Percentiles rank a stretch among this genome's conserved stretches.
Evolutionary conservation across 768 basidiomycete genomes (phyloP).

Genomic region (Amyloporia xantha): DNA sequence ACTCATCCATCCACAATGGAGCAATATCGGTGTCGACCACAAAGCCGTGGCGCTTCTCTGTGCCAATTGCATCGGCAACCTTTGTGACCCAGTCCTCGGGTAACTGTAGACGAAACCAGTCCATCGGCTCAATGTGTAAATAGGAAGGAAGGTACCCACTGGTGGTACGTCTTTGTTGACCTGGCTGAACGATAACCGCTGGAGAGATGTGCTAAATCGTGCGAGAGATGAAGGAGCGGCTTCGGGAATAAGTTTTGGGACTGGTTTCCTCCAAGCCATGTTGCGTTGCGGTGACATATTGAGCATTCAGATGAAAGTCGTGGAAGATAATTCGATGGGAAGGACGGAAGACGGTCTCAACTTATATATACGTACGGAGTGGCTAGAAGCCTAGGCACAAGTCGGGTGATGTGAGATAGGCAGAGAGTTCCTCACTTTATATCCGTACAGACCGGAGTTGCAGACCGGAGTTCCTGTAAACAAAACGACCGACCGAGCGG

Average conservation of each 20-base stretch:
- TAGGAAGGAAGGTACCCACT: conserved; percentile 12
- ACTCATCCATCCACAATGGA: neutral
- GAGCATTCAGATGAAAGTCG: neutral
- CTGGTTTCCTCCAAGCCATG: conserved; percentile 69
- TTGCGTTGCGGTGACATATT: conserved; percentile 12
- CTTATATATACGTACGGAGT: neutral
- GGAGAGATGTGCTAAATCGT: conserved; percentile 2
- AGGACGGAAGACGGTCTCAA: neutral
- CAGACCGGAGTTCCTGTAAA: neutral
- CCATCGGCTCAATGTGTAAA: neutral
- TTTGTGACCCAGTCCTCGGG: conserved; percentile 22
- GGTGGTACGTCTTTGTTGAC: conserved; percentile 20
- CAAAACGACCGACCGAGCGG: neutral
- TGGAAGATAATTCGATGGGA: neutral
- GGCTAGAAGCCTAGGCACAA: no score
- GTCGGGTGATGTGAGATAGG: neutral
- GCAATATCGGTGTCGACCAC: neutral
- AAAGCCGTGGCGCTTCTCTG: conserved; percentile 11
- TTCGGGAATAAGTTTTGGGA: conserved; percentile 59
- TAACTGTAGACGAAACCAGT: conserved; percentile 17
- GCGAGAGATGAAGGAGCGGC: conserved; percentile 33
- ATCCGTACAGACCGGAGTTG: conserved; percentile 3
- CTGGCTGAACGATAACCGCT: conserved; percentile 14
- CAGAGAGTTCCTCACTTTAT: no score
- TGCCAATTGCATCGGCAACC: conserved; percentile 12